These are phyloP conservation scores for Xylariaceae sp. DNA, from an alignment of 2,329 filamentous ascomycete genomes.

Conservation along the genomic window DNA sequence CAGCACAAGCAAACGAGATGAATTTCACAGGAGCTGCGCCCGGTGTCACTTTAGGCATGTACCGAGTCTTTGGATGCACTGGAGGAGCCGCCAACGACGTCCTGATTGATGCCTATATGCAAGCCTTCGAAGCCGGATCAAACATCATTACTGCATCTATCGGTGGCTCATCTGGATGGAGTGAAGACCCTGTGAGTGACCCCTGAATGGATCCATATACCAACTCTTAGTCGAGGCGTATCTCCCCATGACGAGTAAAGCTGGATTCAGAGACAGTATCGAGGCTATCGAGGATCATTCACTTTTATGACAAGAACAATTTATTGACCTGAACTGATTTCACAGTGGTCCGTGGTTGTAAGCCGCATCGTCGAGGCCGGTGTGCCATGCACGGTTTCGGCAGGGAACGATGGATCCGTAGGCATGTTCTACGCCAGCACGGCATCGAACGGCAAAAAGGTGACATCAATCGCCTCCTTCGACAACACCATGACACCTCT, in stretches of 20 bases:
- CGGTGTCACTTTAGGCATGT: constrained; percentile 51
- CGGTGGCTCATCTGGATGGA: constrained; percentile 48
- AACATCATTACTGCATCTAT: constrained; percentile 55
- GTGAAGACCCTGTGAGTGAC: constrained; percentile 35
- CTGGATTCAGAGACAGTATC: too few relatives aligned
- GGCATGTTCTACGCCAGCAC: constrained; percentile 48
- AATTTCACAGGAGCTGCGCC: constrained; percentile 56
- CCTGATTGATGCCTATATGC: constrained; percentile 55
- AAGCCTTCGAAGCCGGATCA: constrained; percentile 56
- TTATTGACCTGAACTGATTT: too few relatives aligned
- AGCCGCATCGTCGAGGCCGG: constrained; percentile 50
- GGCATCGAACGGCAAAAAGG: constrained; percentile 42
- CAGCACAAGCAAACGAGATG: constrained; percentile 48
- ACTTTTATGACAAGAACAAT: too few relatives aligned
- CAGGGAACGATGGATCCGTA: constrained; percentile 43
- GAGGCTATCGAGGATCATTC: too few relatives aligned
- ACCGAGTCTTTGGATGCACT: constrained; percentile 53
- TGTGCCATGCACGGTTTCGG: constrained; percentile 49
- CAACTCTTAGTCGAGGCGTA: too few relatives aligned
- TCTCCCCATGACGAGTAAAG: too few relatives aligned
- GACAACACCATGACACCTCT: constrained; percentile 42
- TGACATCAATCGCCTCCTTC: constrained; percentile 46
- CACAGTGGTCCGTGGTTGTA: constrained; percentile 40
- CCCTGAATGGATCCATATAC: too few relatives aligned
- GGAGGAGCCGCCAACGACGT: constrained; percentile 51